phyloP scores from a whole-genome alignment of 176 grass and related monocot genomes.

The Thinopyrum elongatum region DNA sequence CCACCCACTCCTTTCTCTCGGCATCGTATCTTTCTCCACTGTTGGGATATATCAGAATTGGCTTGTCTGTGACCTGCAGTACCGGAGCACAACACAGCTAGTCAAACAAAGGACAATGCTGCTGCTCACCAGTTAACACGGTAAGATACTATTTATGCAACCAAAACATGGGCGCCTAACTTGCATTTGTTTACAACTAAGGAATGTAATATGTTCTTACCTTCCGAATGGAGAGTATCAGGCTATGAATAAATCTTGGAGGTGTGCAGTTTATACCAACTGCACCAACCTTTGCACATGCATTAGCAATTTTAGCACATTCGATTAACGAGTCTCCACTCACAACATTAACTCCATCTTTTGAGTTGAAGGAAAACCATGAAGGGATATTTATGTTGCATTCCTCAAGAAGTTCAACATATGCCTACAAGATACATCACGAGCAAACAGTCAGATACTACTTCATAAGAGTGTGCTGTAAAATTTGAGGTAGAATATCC shows the following conservation, averaged over 20 bases:
- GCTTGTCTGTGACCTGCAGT: constrained; percentile 75
- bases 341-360: constrained; percentile 82
- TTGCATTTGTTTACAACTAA: not conserved
- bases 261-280: constrained; percentile 98
- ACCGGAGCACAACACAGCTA: not conserved
- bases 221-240: constrained; percentile 76
- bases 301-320: constrained; percentile 70
- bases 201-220: constrained; percentile 25
- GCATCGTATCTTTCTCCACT: constrained; percentile 92
- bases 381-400: constrained; percentile 72
- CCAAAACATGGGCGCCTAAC: not conserved
- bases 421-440: constrained; percentile 55
- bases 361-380: constrained; percentile 97
- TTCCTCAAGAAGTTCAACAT: constrained; percentile 86
- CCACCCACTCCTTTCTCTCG: constrained; percentile 93
- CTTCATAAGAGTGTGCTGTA: not conserved
- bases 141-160: not conserved
- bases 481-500: constrained; percentile 14
- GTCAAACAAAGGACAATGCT: not conserved
- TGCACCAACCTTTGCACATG: constrained; percentile 63
- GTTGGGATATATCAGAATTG: constrained; percentile 97
- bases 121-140: not conserved
- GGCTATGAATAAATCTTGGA: constrained; percentile 84
- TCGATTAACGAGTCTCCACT: constrained; percentile 85
- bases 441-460: constrained; percentile 6